These are phyloP conservation scores for Fereydounia khargensis DNA, from an alignment of 1,284 basidiomycete genomes.

Conservation along the genomic window DNA sequence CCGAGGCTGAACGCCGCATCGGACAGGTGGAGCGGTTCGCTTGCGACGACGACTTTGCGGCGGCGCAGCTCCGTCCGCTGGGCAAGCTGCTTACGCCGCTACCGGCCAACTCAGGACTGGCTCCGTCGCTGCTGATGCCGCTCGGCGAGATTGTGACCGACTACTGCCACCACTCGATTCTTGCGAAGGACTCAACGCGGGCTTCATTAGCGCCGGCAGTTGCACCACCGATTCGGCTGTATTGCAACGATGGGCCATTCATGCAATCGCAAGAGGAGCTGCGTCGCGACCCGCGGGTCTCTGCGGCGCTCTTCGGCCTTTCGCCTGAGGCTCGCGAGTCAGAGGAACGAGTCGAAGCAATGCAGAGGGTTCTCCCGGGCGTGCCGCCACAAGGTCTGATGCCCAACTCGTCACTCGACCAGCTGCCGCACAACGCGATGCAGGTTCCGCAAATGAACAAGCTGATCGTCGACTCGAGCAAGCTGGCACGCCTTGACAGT, in stretches of 20 bases:
- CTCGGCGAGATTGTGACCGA: constrained; percentile 67
- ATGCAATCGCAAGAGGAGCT: constrained; percentile 69
- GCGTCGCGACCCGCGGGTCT: constrained; percentile 64
- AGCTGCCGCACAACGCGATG: constrained; percentile 81
- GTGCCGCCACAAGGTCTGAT: constrained; percentile 72
- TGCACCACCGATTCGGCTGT: constrained; percentile 76
- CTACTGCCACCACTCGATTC: constrained; percentile 72
- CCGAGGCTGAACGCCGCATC: constrained; percentile 46
- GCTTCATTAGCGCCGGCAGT: constrained; percentile 80
- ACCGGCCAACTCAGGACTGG: constrained; percentile 42
- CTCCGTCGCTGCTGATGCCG: constrained; percentile 61
- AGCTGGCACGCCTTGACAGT: constrained; percentile 84
- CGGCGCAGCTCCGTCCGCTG: constrained; percentile 57
- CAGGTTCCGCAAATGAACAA: constrained; percentile 92
- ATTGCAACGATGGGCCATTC: constrained; percentile 76
- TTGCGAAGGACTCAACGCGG: constrained; percentile 74
- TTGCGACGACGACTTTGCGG: constrained; percentile 67
- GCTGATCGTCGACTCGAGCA: constrained; percentile 93
- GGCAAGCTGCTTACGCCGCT: constrained; percentile 56
- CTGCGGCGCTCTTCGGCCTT: constrained; percentile 80
- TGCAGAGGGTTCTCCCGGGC: constrained; percentile 65
- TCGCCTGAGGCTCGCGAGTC: constrained; percentile 70
- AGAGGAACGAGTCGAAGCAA: constrained; percentile 63
- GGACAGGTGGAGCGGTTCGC: constrained; percentile 21
- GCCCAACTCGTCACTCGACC: constrained; percentile 68